These are phyloP conservation scores for Lactifluus rugatus DNA, from an alignment of 768 basidiomycete genomes.

Conservation along the genomic window DNA sequence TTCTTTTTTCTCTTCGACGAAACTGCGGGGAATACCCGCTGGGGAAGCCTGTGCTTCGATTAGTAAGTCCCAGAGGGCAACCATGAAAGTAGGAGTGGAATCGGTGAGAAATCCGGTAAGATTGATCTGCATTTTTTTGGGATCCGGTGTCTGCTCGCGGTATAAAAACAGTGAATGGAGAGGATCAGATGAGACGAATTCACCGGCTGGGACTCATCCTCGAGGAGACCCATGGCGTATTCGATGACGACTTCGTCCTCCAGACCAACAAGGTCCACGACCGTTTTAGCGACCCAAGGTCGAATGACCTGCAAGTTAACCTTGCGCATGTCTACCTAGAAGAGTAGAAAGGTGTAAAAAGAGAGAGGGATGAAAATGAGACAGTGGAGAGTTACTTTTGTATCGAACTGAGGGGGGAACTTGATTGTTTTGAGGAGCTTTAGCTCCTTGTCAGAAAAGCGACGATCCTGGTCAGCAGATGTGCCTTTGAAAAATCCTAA, in stretches of 20 bases:
- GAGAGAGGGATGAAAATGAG: not conserved
- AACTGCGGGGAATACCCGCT: conserved; percentile 82
- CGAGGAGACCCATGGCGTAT: conserved; percentile 90
- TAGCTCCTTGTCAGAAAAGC: conserved; percentile 92
- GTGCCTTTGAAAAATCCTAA: conserved; percentile 83
- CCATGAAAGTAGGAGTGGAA: conserved; percentile 82
- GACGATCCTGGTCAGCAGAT: conserved; percentile 81
- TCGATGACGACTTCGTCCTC: conserved; percentile 97
- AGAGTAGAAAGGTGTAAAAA: not conserved
- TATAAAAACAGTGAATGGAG: not conserved
- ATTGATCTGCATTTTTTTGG: conserved; percentile 92
- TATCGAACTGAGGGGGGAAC: conserved; percentile 82
- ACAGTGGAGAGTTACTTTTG: conserved; percentile 46
- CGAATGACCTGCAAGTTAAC: conserved; percentile 87
- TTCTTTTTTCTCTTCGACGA: conserved; percentile 87
- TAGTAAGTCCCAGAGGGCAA: conserved; percentile 80
- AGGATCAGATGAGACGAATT: conserved; percentile 21
- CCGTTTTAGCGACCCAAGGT: conserved; percentile 93
- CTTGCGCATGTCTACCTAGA: conserved; percentile 87
- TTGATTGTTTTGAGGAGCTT: conserved; percentile 84
- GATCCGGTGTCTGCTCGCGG: conserved; percentile 65
- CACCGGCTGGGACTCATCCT: conserved; percentile 79
- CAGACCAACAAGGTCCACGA: conserved; percentile 81
- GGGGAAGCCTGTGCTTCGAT: conserved; percentile 85
- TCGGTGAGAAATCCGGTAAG: conserved; percentile 87